Conservation (phyloP, 345 rosid genomes). For the Rhizophora mangle region DNA sequence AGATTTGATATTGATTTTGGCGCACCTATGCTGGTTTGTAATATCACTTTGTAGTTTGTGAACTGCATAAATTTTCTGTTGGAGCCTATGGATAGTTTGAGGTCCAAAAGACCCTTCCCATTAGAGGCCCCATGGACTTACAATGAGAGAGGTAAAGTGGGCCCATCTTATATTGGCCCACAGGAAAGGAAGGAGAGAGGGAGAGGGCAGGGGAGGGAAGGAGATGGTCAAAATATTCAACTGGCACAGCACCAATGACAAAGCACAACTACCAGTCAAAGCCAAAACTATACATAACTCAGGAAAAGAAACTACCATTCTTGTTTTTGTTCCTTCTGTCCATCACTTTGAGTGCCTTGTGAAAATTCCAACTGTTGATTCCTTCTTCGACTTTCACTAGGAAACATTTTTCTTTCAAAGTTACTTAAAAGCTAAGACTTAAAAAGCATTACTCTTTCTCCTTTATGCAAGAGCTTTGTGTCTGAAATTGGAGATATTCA, state of each 20-base stretch:
- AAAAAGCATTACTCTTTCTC: not conserved
- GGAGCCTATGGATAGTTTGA: too few relatives aligned
- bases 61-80: too few relatives aligned
- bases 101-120: too few relatives aligned
- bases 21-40: too few relatives aligned
- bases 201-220: not conserved
- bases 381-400: not conserved
- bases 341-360: not conserved
- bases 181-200: too few relatives aligned
- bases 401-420: not conserved
- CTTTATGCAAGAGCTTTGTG: too few relatives aligned
- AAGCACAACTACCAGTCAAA: slow-evolving; percentile 29
- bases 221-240: not conserved
- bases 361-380: not conserved
- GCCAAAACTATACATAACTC: not conserved
- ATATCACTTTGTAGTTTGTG: too few relatives aligned
- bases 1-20: too few relatives aligned
- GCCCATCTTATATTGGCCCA: too few relatives aligned
- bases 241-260: not conserved
- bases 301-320: slow-evolving; percentile 31
- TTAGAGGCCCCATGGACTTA: too few relatives aligned
- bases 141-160: too few relatives aligned
- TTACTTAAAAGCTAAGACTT: not conserved
- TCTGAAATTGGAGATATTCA: not conserved
- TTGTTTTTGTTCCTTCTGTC: not conserved